Conservation (phyloP, 352 stramenopile genomes). For the Globisporangium spinosum region DNA sequence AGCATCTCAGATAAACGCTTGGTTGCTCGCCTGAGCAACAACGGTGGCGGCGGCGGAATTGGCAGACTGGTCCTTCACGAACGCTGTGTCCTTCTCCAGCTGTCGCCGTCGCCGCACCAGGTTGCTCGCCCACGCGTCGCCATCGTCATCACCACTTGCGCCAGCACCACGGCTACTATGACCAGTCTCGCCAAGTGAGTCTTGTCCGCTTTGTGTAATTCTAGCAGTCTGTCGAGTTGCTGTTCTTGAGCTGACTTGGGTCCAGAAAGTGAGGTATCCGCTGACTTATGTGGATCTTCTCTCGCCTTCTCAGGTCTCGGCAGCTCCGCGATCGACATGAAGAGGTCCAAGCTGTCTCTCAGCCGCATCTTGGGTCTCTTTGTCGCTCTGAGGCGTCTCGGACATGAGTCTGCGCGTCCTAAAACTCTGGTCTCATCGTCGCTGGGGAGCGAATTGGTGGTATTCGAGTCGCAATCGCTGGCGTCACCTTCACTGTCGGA, state of each 20-base stretch:
- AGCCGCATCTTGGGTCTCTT: slow-evolving; percentile 21
- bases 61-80: neutral
- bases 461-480: slow-evolving; percentile 4
- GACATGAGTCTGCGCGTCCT: neutral
- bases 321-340: slow-evolving; percentile 27
- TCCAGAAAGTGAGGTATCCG: neutral
- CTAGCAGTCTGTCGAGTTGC: neutral
- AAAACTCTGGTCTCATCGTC: neutral
- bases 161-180: neutral
- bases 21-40: neutral
- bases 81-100: slow-evolving; percentile 23
- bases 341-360: slow-evolving; percentile 59
- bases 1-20: neutral
- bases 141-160: neutral
- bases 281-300: neutral
- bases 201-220: neutral
- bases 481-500: slow-evolving; percentile 24
- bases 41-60: neutral
- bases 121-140: slow-evolving; percentile 21
- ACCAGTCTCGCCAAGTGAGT: neutral
- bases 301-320: neutral
- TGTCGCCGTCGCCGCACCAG: slow-evolving; percentile 45
- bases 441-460: slow-evolving; percentile 15
- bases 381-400: neutral
- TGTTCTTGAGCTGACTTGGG: neutral